Conservation (phyloP, 2,329 filamentous ascomycete genomes). For the Fusarium mundagurra region DNA sequence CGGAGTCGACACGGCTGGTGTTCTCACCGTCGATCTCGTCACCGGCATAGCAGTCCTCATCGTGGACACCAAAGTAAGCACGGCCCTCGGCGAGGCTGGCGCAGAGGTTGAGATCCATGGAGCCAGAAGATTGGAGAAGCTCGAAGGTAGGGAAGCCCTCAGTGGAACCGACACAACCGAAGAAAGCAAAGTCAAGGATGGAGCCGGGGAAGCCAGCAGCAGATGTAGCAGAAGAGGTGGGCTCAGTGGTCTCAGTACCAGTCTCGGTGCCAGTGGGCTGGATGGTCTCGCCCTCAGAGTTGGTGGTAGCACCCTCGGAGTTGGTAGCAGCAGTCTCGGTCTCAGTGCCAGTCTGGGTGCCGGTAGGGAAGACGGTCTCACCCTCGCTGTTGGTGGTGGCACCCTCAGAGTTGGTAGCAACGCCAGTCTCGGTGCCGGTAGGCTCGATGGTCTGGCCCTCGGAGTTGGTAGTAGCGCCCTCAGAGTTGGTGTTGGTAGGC, state of each 20-base stretch:
- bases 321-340: constrained; percentile 4
- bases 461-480: constrained; percentile 1
- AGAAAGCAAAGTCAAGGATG: constrained; percentile 35
- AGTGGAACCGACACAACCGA: constrained; percentile 41
- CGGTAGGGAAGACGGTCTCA: constrained; percentile 4
- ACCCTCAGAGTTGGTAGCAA: constrained; percentile 4
- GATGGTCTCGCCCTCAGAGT: constrained; percentile 2
- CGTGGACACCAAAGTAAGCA: constrained; percentile 41
- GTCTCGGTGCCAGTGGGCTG: constrained; percentile 35
- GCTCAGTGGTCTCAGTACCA: constrained; percentile 13
- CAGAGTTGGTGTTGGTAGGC: background rate
- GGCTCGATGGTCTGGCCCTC: background rate
- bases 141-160: constrained; percentile 40
- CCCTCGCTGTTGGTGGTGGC: constrained; percentile 3
- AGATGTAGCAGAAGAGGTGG: constrained; percentile 41
- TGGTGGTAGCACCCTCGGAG: background rate
- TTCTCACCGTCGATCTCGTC: constrained; percentile 10
- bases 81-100: constrained; percentile 34
- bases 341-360: background rate
- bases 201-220: constrained; percentile 27
- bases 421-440: background rate
- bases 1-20: constrained; percentile 13
- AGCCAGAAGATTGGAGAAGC: constrained; percentile 4
- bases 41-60: constrained; percentile 42
- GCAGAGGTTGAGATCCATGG: constrained; percentile 43